phyloP scores from a whole-genome alignment of 306 rosid genomes.

The Rosa lucieae region DNA sequence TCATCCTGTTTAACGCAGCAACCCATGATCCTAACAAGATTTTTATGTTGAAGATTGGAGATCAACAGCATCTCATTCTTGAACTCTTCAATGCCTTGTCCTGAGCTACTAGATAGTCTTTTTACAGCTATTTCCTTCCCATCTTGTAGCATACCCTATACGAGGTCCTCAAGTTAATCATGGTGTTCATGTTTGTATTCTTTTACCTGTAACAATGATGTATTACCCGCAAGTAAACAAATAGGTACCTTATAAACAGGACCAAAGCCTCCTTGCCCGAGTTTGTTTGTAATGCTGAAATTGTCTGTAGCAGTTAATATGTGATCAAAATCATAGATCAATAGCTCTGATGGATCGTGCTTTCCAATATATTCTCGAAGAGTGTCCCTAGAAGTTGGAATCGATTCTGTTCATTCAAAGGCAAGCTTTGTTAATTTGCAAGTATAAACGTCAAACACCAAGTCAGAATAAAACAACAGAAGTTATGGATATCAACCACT shows the following conservation, averaged over 20 bases:
- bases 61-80: slow-evolving; percentile 38
- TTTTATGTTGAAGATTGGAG: slow-evolving; percentile 41
- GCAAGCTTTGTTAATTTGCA: too few species aligned
- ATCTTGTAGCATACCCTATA: slow-evolving; percentile 33
- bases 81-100: slow-evolving; percentile 39
- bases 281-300: slow-evolving; percentile 18
- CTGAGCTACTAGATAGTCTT: slow-evolving; percentile 35
- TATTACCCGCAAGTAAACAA: not conserved
- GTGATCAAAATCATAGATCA: slow-evolving; percentile 1
- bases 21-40: slow-evolving; percentile 41
- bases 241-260: slow-evolving; percentile 18
- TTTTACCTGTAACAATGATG: not conserved
- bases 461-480: too few species aligned
- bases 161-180: not conserved
- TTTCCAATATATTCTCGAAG: slow-evolving; percentile 1
- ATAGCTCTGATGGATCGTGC: slow-evolving; percentile 4
- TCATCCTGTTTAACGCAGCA: slow-evolving; percentile 37
- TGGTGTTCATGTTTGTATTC: not conserved
- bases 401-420: too few species aligned
- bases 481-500: too few species aligned
- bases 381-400: too few species aligned
- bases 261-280: slow-evolving; percentile 34
- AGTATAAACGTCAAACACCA: too few species aligned
- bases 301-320: slow-evolving; percentile 2
- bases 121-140: slow-evolving; percentile 41